A percentile compares a stretch with the other conserved stretches of the same genome.
phyloP scores from a whole-genome alignment of 2,329 filamentous ascomycete genomes.

The Dendrostoma leiphaemia region DNA sequence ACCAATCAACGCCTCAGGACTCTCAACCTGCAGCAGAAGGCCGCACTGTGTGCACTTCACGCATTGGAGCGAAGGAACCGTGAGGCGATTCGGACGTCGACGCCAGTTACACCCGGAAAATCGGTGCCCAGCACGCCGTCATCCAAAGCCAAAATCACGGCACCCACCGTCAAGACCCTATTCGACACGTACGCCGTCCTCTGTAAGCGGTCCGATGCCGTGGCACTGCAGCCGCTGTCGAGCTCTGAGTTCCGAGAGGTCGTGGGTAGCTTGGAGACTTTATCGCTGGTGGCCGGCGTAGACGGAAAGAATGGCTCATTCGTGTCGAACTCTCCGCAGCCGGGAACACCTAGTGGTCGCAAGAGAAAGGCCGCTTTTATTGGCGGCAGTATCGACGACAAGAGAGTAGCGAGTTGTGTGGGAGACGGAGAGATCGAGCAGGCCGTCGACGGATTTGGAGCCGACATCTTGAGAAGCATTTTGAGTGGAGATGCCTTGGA shows the following conservation, averaged over 20 bases:
- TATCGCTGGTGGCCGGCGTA: slow-evolving; percentile 72
- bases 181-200: slow-evolving; percentile 81
- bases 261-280: slow-evolving; percentile 80
- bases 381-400: slow-evolving; percentile 64
- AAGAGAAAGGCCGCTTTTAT: slow-evolving; percentile 56
- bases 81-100: slow-evolving; percentile 40
- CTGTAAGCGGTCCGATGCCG: slow-evolving; percentile 70
- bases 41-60: slow-evolving; percentile 83
- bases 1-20: slow-evolving; percentile 79
- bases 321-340: slow-evolving; percentile 33
- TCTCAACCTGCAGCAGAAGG: slow-evolving; percentile 95
- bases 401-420: slow-evolving; percentile 73
- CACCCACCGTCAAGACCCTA: slow-evolving; percentile 79
- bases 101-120: slow-evolving; percentile 25
- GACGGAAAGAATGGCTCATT: slow-evolving; percentile 71
- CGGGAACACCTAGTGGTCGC: slow-evolving; percentile 67
- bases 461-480: slow-evolving; percentile 61
- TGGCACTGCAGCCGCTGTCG: slow-evolving; percentile 85
- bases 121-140: slow-evolving; percentile 43
- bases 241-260: slow-evolving; percentile 94
- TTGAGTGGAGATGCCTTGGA: slow-evolving; percentile 60
- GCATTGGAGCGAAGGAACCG: slow-evolving; percentile 78
- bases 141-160: slow-evolving; percentile 58
- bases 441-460: slow-evolving; percentile 62
- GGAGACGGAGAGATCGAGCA: slow-evolving; percentile 76